These are phyloP conservation scores for Ophiostoma novo-ulmi DNA, from an alignment of 2,329 filamentous ascomycete genomes.

Conservation along the genomic window DNA sequence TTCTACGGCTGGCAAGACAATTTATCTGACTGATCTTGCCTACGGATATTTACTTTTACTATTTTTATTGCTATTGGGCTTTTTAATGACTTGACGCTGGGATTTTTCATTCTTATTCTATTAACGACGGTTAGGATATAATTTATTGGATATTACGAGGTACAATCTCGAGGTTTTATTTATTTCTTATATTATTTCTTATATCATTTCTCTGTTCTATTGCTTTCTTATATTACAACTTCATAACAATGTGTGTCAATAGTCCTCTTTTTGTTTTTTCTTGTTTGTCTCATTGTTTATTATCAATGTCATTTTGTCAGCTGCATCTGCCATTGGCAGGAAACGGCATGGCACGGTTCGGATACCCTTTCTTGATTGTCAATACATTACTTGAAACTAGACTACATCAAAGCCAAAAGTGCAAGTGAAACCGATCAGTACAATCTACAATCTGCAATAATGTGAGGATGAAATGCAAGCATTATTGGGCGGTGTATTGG, in stretches of 20 bases:
- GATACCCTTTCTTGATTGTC: constrained; percentile 6
- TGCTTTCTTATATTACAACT: not conserved
- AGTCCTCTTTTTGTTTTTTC: not conserved
- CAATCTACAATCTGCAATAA: not conserved
- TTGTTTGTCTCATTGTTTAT: not conserved
- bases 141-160: not conserved
- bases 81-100: constrained; percentile 17
- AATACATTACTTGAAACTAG: not conserved
- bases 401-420: not conserved
- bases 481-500: constrained; percentile 13
- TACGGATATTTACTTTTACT: constrained; percentile 15
- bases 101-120: not conserved
- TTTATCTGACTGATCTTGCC: not conserved
- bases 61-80: constrained; percentile 15
- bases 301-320: not conserved
- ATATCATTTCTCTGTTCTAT: not conserved
- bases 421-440: not conserved
- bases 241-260: not conserved
- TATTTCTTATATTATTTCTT: not conserved
- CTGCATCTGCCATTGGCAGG: not conserved
- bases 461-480: not conserved
- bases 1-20: constrained; percentile 1
- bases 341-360: not conserved
- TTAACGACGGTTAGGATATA: constrained; percentile 15
- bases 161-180: constrained; percentile 16